Evolutionary conservation across 2,329 filamentous ascomycete genomes (phyloP), one percentile per base, ranked within the genome.

Genomic region (Colletotrichum sojae): DNA sequence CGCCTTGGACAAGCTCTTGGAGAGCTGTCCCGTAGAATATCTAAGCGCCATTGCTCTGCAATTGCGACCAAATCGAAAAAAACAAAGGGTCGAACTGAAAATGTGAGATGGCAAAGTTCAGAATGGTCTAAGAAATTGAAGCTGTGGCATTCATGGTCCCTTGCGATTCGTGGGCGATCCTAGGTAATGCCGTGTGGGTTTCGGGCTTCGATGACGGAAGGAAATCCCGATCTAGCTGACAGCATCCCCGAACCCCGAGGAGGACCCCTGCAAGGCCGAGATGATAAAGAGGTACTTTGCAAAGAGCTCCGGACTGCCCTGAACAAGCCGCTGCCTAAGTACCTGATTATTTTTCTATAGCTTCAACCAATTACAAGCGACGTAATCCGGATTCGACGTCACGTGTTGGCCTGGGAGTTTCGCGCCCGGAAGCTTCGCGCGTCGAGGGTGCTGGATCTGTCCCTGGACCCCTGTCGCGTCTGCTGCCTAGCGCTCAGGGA

Each of bases 41-140:
- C 81, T 79, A 66, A 83, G 71, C 46, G 81, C 78, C 83, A 85
- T 84, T 69, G 57, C 31, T 53, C 25, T 46, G 22, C 27, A n/a
- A 20, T 25, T 20, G 16, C 10, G 12, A 40, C 5, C 5, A 22
- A 16, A 20, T 39, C 60, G 20, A 39, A 22, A 20, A 20, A 25
- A 46, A 12, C 20, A 39, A 9, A 48, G 5, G 25, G 3, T 4
- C 39, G 27, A n/a, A 10, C 22, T 9, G 18, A 16, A 12, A 6
- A 1, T 8, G 6, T 43, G 5, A 6, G 16, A 43, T 20, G 25
- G 6, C 12, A 22, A 48, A 46, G 60, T 40, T 22, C 15, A 16
- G 16, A 8, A 36, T 53, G 62, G 31, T 69, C 36, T 56, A 52
- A 57, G 51, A 66, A 60, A 51, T 22, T 63, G 20, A 31, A 60